Base-by-base conservation (phyloP, 108 stramenopile species). In the Skeletonema menzelii region DNA sequence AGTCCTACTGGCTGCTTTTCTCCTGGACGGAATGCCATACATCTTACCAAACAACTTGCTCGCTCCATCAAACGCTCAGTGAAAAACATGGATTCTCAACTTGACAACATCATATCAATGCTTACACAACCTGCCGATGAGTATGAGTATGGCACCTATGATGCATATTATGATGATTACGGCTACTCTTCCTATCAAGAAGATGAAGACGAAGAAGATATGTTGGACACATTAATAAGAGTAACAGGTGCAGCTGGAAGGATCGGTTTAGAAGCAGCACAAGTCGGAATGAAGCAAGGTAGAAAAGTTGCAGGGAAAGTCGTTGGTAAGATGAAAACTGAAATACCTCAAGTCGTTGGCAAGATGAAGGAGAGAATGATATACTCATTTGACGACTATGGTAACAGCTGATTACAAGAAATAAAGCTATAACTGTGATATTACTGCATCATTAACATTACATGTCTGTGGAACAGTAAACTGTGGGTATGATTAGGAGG, bases 1-100 rank as follows among this genome's bases (percentile, higher is more conserved):
- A 80, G 85, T 40, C 72, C 77, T 20, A 72, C 69, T 31, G 90
- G 90, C 15, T 91, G 90, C 42, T 61, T 75, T 49, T 69, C 86
- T 8, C 60, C 87, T 22, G 87, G 69, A 12, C 73, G 90, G 11
- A 68, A 73, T 61, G 72, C 75, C 0, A 63, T 82, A 15, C 68
- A 83, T 63, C 70, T 89, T 8, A 64, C 84, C 24, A 73, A 70
- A 20, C 75, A 76, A 44, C 34, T 79, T 44, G 57, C 62, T 30
- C 66, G 44, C 14, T 64, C 60, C 53, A 59, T 85, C 49, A 76
- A 76, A 63, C 65, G 65, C 31, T 64, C 69, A 2, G 34, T 86
- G 11, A 53, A 56, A 58, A 63, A 44, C 31, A 62, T 84, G 32
- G 61, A 86, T 42, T 69, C 72, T 2, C 74, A 77, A 32, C 67